A percentile compares a stretch with the other conserved stretches of the same genome.
Evolutionary conservation across 768 basidiomycete genomes (phyloP).

Genomic region (Crepidotus variabilis): DNA sequence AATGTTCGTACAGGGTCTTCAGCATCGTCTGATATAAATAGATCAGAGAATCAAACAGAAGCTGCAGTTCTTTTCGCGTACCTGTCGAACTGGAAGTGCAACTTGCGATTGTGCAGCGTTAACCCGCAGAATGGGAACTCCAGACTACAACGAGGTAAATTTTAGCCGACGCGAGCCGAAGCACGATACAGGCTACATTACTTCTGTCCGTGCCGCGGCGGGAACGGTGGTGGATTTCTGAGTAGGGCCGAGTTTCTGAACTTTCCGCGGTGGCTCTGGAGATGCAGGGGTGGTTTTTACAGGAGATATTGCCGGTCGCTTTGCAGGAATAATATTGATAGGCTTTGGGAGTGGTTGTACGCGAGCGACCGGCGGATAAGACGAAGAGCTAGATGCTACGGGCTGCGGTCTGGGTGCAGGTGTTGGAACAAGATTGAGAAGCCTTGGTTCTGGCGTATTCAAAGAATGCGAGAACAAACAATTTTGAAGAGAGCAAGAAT

Average conservation of each 20-base stretch:
- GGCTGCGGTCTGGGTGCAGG: conserved; percentile 4
- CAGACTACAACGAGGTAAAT: conserved; percentile 34
- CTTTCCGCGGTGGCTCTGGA: conserved; percentile 59
- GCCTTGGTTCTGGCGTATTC: conserved; percentile 29
- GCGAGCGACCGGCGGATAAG: not conserved
- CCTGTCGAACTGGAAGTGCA: conserved; percentile 72
- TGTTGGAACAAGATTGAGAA: conserved; percentile 27
- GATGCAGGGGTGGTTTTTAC: conserved; percentile 19
- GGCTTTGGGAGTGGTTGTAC: conserved; percentile 12
- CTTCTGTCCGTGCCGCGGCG: conserved; percentile 29
- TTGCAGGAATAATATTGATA: conserved; percentile 40
- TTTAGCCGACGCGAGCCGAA: not conserved
- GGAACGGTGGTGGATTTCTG: conserved; percentile 42
- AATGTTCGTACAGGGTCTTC: conserved; percentile 71
- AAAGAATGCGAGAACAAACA: conserved; percentile 69
- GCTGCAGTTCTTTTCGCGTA: conserved; percentile 20
- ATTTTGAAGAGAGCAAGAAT: conserved; percentile 41
- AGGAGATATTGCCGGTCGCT: conserved; percentile 42
- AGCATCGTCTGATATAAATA: conserved; percentile 55
- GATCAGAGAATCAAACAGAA: conserved; percentile 2
- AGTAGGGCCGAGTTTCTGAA: conserved; percentile 49
- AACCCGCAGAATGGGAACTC: conserved; percentile 61
- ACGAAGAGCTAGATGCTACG: not conserved
- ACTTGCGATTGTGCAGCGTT: conserved; percentile 70
- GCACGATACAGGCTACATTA: conserved; percentile 14